phyloP scores from a whole-genome alignment of 176 grass and related monocot species.

The Elaeis guineensis region DNA sequence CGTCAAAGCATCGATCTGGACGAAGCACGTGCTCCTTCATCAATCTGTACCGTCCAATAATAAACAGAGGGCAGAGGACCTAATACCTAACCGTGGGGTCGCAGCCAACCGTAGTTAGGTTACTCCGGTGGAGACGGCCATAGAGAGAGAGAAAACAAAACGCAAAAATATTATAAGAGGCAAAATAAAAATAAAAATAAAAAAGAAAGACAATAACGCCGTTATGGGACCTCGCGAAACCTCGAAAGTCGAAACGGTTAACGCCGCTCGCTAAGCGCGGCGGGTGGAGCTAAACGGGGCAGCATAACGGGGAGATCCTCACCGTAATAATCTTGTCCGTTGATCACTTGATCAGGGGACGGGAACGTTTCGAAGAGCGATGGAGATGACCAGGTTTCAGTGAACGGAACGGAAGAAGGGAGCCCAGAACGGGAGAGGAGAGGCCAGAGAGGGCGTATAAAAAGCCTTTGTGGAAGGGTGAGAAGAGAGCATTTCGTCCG shows the following conservation, averaged over 20 bases:
- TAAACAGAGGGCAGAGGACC: background rate
- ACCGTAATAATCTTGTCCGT: too few relatives aligned
- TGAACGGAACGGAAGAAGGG: background rate
- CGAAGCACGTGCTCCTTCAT: background rate
- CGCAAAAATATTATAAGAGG: background rate
- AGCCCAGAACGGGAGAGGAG: background rate
- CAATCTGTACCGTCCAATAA: background rate
- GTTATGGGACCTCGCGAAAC: background rate
- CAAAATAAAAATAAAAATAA: background rate
- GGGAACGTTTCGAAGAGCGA: background rate
- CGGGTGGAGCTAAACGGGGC: too few relatives aligned
- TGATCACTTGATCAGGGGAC: too few relatives aligned
- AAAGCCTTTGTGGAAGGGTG: background rate
- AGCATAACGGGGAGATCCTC: too few relatives aligned
- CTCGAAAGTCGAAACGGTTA: background rate
- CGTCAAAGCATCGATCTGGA: too few relatives aligned
- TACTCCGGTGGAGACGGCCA: background rate
- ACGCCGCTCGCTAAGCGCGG: too few relatives aligned
- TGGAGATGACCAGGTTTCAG: background rate
- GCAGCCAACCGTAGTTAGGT: background rate
- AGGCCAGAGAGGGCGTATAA: background rate
- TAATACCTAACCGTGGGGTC: background rate
- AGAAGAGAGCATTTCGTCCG: conserved; percentile 1
- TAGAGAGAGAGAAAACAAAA: too few relatives aligned
- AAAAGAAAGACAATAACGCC: background rate